Evolutionary conservation across 2,329 filamentous ascomycete genomes (phyloP).

Genomic region (Cladosporium sp.): DNA sequence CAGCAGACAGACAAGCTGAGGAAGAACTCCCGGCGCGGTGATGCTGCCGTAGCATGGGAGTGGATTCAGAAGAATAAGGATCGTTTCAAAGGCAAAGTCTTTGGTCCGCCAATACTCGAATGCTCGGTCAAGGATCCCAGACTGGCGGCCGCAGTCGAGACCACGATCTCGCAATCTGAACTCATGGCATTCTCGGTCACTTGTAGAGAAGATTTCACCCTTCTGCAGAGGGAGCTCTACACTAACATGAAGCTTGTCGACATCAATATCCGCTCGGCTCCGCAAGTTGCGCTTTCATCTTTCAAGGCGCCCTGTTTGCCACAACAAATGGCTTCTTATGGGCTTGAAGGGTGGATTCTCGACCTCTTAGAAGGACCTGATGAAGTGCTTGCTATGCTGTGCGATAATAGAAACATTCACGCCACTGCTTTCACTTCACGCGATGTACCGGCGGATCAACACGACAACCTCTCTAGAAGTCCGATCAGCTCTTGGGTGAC

Average conservation of each 20-base stretch:
- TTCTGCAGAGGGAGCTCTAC: constrained; percentile 67
- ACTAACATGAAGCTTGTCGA: constrained; percentile 65
- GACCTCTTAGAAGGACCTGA: constrained; percentile 80
- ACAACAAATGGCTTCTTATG: constrained; percentile 58
- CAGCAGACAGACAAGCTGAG: constrained; percentile 69
- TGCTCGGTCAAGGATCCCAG: constrained; percentile 75
- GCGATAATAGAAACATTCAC: constrained; percentile 69
- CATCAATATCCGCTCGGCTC: constrained; percentile 67
- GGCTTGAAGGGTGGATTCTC: constrained; percentile 77
- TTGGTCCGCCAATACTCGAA: constrained; percentile 75
- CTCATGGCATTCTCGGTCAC: constrained; percentile 71
- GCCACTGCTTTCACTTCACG: constrained; percentile 63
- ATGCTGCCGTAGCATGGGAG: constrained; percentile 71
- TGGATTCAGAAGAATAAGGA: constrained; percentile 76
- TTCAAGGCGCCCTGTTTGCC: constrained; percentile 58
- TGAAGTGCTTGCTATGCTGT: constrained; percentile 84
- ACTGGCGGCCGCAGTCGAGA: constrained; percentile 64
- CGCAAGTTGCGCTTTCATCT: constrained; percentile 52
- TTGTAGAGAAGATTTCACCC: constrained; percentile 70
- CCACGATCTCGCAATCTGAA: constrained; percentile 55
- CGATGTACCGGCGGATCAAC: constrained; percentile 67
- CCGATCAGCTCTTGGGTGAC: constrained; percentile 70
- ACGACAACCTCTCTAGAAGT: constrained; percentile 61
- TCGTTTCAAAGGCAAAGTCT: constrained; percentile 73
- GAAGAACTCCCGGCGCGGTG: constrained; percentile 50